These are phyloP conservation scores for Leptographium wingfieldii DNA, from an alignment of 2,329 filamentous ascomycete genomes.

Conservation along the genomic window DNA sequence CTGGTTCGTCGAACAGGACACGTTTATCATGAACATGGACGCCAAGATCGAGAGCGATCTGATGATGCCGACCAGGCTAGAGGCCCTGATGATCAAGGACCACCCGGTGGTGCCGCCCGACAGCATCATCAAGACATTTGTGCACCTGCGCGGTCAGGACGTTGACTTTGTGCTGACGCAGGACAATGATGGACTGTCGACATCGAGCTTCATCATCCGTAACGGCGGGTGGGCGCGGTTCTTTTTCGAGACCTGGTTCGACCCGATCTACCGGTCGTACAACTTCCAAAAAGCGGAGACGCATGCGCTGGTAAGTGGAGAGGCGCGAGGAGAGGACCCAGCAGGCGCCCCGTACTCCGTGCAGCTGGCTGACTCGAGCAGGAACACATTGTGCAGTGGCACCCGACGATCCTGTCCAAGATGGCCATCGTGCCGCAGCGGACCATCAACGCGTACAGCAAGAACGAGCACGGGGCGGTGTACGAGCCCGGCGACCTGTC, in stretches of 20 bases:
- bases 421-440: constrained; percentile 82
- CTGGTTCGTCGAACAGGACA: constrained; percentile 77
- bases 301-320: constrained; percentile 63
- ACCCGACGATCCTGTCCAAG: constrained; percentile 86
- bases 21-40: constrained; percentile 76
- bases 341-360: neutral
- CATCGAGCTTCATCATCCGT: constrained; percentile 65
- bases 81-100: constrained; percentile 72
- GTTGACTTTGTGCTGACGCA: constrained; percentile 77
- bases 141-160: constrained; percentile 62
- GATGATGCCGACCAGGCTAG: constrained; percentile 53
- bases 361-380: constrained; percentile 20
- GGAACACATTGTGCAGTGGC: constrained; percentile 92
- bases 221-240: constrained; percentile 87
- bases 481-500: constrained; percentile 81
- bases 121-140: constrained; percentile 92
- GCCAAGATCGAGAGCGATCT: constrained; percentile 59
- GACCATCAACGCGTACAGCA: constrained; percentile 66
- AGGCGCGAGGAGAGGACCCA: too few relatives aligned
- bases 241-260: constrained; percentile 91
- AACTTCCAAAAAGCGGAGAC: constrained; percentile 92
- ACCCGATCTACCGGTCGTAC: constrained; percentile 85
- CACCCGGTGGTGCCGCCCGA: constrained; percentile 83
- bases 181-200: constrained; percentile 66
- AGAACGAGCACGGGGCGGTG: constrained; percentile 39